phyloP scores from a whole-genome alignment of 352 stramenopile species.

The Aphanomyces cochlioides region DNA sequence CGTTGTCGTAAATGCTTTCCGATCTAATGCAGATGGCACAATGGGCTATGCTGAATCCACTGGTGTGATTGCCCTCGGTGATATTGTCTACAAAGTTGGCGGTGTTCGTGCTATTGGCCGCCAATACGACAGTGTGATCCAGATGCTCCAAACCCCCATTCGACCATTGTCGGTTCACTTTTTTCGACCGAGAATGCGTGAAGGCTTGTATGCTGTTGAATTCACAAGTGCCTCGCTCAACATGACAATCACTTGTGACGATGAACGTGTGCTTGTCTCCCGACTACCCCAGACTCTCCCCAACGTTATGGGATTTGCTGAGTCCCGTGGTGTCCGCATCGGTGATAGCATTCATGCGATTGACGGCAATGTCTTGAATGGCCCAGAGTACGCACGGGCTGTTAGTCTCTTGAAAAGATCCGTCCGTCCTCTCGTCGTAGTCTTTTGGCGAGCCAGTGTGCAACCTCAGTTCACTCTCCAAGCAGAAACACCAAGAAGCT shows the following conservation, averaged over 20 bases:
- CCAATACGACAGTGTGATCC: conserved; percentile 77
- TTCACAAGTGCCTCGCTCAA: conserved; percentile 75
- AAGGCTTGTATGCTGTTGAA: conserved; percentile 80
- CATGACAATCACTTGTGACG: conserved; percentile 83
- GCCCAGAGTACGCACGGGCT: conserved; percentile 74
- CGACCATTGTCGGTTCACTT: conserved; percentile 76
- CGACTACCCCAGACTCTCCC: conserved; percentile 74
- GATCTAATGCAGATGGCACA: conserved; percentile 51
- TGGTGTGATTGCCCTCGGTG: conserved; percentile 53
- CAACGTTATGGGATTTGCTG: conserved; percentile 80
- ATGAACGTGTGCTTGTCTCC: conserved; percentile 82
- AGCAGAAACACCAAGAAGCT: conserved; percentile 23
- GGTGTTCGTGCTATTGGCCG: conserved; percentile 65
- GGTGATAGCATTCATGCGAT: conserved; percentile 76
- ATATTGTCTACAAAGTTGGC: conserved; percentile 86
- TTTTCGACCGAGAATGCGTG: conserved; percentile 67
- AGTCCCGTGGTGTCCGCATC: conserved; percentile 75
- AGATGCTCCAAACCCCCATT: conserved; percentile 81
- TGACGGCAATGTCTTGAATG: conserved; percentile 71
- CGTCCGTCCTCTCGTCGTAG: conserved; percentile 67
- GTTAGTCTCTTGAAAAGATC: conserved; percentile 69
- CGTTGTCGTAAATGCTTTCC: conserved; percentile 83
- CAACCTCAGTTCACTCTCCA: conserved; percentile 31
- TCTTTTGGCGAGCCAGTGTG: conserved; percentile 71
- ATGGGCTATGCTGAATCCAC: conserved; percentile 54